phyloP scores from a whole-genome alignment of 208 protist species.

The Acanthamoeba lenticulata region DNA sequence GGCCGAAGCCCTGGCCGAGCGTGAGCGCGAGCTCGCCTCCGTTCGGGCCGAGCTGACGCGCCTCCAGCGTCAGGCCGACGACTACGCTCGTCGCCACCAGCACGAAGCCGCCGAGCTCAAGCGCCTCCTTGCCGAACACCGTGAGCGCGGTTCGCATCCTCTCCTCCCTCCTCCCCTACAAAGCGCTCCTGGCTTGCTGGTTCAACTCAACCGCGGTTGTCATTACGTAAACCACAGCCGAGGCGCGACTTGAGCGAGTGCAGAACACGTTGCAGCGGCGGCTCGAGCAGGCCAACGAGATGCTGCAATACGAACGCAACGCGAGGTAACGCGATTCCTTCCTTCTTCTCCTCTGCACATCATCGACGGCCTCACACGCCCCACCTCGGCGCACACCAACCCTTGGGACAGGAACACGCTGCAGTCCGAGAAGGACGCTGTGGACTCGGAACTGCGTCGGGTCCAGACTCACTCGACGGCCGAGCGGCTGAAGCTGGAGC shows the following conservation, averaged over 20 bases:
- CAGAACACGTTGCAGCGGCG: not conserved
- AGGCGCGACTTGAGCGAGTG: not conserved
- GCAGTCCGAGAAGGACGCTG: not conserved
- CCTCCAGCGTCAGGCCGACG: slow-evolving; percentile 1
- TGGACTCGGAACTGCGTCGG: not conserved
- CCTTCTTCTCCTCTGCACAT: too few relatives aligned
- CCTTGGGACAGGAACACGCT: not conserved
- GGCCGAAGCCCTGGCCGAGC: not conserved
- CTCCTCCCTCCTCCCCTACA: too few relatives aligned
- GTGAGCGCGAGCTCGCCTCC: not conserved
- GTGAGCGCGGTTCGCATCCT: not conserved
- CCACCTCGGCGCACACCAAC: too few relatives aligned
- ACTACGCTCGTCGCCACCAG: not conserved
- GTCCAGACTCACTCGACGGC: not conserved
- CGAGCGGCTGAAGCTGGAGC: not conserved
- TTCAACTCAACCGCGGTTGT: not conserved
- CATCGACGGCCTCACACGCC: too few relatives aligned
- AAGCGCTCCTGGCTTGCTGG: too few relatives aligned
- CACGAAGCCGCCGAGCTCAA: not conserved
- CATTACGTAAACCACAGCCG: too few relatives aligned
- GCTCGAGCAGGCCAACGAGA: not conserved
- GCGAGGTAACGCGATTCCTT: too few relatives aligned
- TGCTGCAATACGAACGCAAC: not conserved
- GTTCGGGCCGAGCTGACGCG: not conserved
- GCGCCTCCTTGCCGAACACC: not conserved